Evolutionary conservation across 495 filamentous ascomycete genomes (phyloP).

Genomic region (Parathielavia hyrcaniae): DNA sequence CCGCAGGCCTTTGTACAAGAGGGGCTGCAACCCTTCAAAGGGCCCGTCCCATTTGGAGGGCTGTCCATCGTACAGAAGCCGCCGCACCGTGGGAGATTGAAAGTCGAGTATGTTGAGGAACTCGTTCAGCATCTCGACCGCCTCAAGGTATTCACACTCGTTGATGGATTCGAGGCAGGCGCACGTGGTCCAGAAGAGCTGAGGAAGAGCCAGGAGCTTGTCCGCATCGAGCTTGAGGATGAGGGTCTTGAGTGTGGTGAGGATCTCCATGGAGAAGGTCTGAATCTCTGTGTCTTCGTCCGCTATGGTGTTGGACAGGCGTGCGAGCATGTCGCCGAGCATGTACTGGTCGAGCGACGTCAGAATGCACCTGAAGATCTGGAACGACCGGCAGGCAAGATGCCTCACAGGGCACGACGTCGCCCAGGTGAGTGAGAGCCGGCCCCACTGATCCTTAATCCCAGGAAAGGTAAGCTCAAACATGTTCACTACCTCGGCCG

Average conservation of each 20-base stretch:
- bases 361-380: conserved; percentile 90
- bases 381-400: conserved; percentile 92
- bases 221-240: conserved; percentile 73
- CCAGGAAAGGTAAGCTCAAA: conserved; percentile 82
- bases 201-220: conserved; percentile 79
- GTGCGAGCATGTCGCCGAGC: conserved; percentile 91
- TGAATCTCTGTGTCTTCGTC: conserved; percentile 88
- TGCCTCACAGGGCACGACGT: conserved; percentile 95
- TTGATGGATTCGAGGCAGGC: conserved; percentile 94
- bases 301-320: conserved; percentile 91
- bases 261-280: conserved; percentile 94
- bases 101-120: conserved; percentile 80
- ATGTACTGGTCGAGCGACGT: conserved; percentile 84
- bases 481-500: conserved; percentile 70
- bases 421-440: conserved; percentile 85
- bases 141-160: conserved; percentile 89
- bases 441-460: conserved; percentile 83
- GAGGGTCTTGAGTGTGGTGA: conserved; percentile 86
- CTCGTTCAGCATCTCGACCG: conserved; percentile 83
- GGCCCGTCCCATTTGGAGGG: conserved; percentile 83
- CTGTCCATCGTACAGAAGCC: conserved; percentile 64
- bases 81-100: conserved; percentile 58
- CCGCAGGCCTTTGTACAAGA: conserved; percentile 85
- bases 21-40: conserved; percentile 79
- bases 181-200: conserved; percentile 95